Percentiles rank a stretch among this genome's conserved stretches.
Evolutionary conservation across 83 land plant species (phyloP).

Genomic region (Isoetes engelmannii): DNA sequence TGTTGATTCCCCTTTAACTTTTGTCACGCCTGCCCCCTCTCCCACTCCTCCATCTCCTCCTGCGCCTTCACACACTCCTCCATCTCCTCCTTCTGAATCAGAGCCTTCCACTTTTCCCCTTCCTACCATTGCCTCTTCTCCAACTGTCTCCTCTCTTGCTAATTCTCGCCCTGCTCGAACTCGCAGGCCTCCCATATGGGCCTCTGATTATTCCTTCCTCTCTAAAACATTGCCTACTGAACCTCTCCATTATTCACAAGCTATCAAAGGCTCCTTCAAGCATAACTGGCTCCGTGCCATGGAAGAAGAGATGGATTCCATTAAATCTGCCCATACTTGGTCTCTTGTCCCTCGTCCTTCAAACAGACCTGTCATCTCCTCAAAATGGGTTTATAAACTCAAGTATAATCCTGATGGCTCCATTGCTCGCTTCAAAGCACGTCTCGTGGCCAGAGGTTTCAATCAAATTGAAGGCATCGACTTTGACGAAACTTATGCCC

Average conservation of each 20-base stretch:
- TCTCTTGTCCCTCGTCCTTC: neutral
- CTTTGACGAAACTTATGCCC: slow-evolving; percentile 1
- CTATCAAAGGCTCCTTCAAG: neutral
- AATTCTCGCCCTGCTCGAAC: too few relatives aligned
- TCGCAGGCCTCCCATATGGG: too few relatives aligned
- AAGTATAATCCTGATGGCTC: neutral
- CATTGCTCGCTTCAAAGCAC: neutral
- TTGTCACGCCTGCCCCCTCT: too few relatives aligned
- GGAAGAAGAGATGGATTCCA: slow-evolving; percentile 1
- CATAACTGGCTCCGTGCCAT: neutral
- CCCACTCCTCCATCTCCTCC: too few relatives aligned
- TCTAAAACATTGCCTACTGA: neutral
- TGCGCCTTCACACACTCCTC: too few relatives aligned
- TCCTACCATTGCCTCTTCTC: too few relatives aligned
- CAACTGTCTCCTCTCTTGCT: too few relatives aligned
- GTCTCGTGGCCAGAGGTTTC: slow-evolving; percentile 2
- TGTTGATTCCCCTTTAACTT: too few relatives aligned
- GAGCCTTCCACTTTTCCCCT: too few relatives aligned
- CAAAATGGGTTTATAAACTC: slow-evolving; percentile 5
- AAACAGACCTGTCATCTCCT: neutral
- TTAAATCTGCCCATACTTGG: neutral
- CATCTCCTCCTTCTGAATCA: too few relatives aligned
- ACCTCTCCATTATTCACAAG: neutral
- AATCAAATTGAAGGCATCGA: slow-evolving; percentile 2
- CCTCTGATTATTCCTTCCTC: too few relatives aligned